Base-by-base conservation (phyloP, 202 grass and related monocot genomes). In the Musa balbisiana region DNA sequence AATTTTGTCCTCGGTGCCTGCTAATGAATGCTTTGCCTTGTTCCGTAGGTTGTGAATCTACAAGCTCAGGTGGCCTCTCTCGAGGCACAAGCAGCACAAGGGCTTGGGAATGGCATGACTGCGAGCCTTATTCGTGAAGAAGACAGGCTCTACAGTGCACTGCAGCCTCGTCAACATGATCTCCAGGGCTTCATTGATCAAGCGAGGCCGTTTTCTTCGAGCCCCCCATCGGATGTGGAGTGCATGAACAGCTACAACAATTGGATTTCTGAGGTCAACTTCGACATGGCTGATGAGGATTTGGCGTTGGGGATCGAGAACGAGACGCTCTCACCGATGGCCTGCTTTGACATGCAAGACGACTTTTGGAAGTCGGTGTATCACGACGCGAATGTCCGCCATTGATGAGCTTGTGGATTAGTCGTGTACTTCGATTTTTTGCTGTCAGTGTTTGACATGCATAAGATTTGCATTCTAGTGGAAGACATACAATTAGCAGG, bases 51-150 rank as follows among this genome's bases (percentile, higher is more conserved):
- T 25, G 60, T 77, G 49, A 77, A 51, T 20, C 49, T 77, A 8
- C 75, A 77, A 77, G 75, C 75, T 52, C 75, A 77, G 53, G 20
- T 77, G 8, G 75, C 75, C 11, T 77, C 75, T 66, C 75, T 77
- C 1, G 62, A 77, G 43, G 75, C 75, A 3, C 75, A 77, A 33
- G 62, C 75, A 77, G 43, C 58, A 24, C 59, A 65, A 52, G 60
- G 43, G 13, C 60, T 51, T 22, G 49, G 33, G 20, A 73, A 54
- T 23, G 54, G 25, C 24, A 2, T 55, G 43, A 49, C 56, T n/a
- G 29, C 11, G 49, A 73, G 21, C 11, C n/a, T 55, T n/a, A 14
- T 10, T 73, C 71, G 19, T 29, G 49, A 26, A 25, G 20, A 73
- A 25, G 50, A 54, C 50, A 73, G 53, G 9, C 19, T 25, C 23